These are phyloP conservation scores for Quambalaria eucalypti DNA, from an alignment of 1,284 basidiomycete genomes.

Conservation along the genomic window DNA sequence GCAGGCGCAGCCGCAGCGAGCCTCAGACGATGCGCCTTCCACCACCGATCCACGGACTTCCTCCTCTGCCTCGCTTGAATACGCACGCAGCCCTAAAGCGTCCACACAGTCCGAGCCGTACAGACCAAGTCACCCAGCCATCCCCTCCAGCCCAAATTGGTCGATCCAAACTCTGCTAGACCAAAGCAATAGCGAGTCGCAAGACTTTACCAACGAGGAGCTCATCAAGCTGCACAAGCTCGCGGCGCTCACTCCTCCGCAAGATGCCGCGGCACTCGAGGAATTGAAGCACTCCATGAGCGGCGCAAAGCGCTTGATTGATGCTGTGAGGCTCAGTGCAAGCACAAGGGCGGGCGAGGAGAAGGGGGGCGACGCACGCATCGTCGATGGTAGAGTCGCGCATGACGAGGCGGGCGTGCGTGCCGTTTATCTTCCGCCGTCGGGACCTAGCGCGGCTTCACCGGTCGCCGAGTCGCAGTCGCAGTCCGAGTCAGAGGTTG, in stretches of 20 bases:
- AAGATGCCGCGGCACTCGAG: background rate
- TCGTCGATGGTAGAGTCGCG: background rate
- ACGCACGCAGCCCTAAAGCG: no score
- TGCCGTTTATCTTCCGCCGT: no score
- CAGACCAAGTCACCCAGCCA: conserved; percentile 4
- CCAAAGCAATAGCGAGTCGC: background rate
- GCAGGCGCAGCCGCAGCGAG: no score
- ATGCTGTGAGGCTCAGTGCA: conserved; percentile 5
- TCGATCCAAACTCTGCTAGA: conserved; percentile 9
- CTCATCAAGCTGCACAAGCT: conserved; percentile 19
- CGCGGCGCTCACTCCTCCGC: conserved; percentile 13
- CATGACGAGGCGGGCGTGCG: background rate
- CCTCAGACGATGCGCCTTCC: no score
- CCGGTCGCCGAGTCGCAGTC: conserved; percentile 1
- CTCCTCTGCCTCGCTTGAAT: no score
- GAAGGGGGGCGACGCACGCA: background rate
- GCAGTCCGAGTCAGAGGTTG: background rate
- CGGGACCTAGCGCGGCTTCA: no score
- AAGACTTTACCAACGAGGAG: conserved; percentile 7
- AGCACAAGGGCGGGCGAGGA: background rate
- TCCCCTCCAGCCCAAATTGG: conserved; percentile 15
- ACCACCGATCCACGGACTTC: no score
- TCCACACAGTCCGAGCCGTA: no score
- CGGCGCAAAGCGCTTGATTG: conserved; percentile 13
- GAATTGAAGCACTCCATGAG: conserved; percentile 8